These are phyloP conservation scores for Skeletonema tropicum DNA, from an alignment of 108 stramenopile species.

Conservation along the genomic window DNA sequence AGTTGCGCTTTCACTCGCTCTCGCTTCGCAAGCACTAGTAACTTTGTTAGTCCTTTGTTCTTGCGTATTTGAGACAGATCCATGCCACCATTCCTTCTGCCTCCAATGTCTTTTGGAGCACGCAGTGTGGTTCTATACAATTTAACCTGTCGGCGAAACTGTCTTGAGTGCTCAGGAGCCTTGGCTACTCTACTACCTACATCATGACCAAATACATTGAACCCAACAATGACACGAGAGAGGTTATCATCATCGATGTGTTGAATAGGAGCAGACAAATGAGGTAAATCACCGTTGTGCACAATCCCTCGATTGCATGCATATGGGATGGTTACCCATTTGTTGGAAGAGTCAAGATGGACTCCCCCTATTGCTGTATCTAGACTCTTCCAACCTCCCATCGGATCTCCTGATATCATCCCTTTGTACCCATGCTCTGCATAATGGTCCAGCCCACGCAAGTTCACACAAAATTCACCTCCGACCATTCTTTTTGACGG, in stretches of 20 bases:
- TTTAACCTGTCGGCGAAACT: slow-evolving; percentile 65
- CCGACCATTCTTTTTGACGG: slow-evolving; percentile 48
- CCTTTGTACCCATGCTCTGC: slow-evolving; percentile 79
- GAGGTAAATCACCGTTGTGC: slow-evolving; percentile 76
- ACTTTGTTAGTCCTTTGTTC: slow-evolving; percentile 63
- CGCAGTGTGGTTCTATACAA: slow-evolving; percentile 46
- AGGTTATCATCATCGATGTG: slow-evolving; percentile 16
- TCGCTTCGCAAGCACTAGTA: slow-evolving; percentile 75
- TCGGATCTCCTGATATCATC: slow-evolving; percentile 32
- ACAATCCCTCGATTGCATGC: slow-evolving; percentile 70
- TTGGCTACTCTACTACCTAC: slow-evolving; percentile 53
- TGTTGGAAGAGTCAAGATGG: slow-evolving; percentile 18
- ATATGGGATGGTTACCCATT: slow-evolving; percentile 70
- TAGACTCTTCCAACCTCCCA: slow-evolving; percentile 42
- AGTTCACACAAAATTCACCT: slow-evolving; percentile 72
- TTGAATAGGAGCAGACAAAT: slow-evolving; percentile 63
- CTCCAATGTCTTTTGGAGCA: slow-evolving; percentile 2
- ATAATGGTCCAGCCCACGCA: slow-evolving; percentile 75
- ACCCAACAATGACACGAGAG: slow-evolving; percentile 80
- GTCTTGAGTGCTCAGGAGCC: slow-evolving; percentile 78
- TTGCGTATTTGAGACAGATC: slow-evolving; percentile 46
- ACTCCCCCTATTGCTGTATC: not conserved
- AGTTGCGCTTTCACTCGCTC: slow-evolving; percentile 43
- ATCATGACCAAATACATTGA: slow-evolving; percentile 79
- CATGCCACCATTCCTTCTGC: slow-evolving; percentile 21